Percentiles rank a stretch among this genome's conserved stretches.
These are phyloP conservation scores for Dryadomyces quercivorus DNA, from an alignment of 2,329 filamentous ascomycete species.

Conservation along the genomic window DNA sequence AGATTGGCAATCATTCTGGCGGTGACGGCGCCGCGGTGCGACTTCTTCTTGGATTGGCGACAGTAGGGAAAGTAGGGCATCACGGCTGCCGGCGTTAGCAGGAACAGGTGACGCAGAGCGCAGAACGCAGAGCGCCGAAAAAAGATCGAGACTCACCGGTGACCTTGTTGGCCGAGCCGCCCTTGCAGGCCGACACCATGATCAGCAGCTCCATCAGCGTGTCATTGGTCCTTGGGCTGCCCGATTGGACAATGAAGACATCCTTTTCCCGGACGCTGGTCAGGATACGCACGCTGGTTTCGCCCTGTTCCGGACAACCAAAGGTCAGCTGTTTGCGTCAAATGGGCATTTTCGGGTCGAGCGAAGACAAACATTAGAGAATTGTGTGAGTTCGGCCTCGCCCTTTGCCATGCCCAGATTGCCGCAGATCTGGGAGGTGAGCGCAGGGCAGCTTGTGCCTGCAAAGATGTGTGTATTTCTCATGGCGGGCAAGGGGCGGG, in stretches of 20 bases:
- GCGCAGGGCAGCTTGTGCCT: conserved; percentile 53
- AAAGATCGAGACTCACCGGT: conserved; percentile 48
- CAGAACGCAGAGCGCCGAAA: not conserved
- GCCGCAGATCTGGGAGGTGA: conserved; percentile 54
- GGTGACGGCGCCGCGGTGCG: conserved; percentile 89
- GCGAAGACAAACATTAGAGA: conserved; percentile 43
- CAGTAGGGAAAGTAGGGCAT: conserved; percentile 98
- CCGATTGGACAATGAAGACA: conserved; percentile 97
- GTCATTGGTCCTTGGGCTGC: conserved; percentile 92
- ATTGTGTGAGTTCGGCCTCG: conserved; percentile 54
- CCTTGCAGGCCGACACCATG: conserved; percentile 98
- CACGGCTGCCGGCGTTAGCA: conserved; percentile 45
- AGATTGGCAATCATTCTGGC: conserved; percentile 96
- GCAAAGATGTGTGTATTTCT: conserved; percentile 53
- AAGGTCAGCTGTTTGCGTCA: not conserved
- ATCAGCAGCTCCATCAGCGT: conserved; percentile 98
- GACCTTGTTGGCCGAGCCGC: conserved; percentile 90
- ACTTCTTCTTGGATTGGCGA: conserved; percentile 98
- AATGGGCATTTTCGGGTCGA: not conserved
- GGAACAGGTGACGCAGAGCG: not conserved
- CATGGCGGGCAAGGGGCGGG: conserved; percentile 6
- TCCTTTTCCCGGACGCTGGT: conserved; percentile 88
- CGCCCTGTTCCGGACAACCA: conserved; percentile 34
- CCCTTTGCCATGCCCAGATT: conserved; percentile 55
- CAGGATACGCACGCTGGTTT: conserved; percentile 57